Base-by-base conservation (phyloP, 345 rosid species). In the Dipteronia dyeriana region DNA sequence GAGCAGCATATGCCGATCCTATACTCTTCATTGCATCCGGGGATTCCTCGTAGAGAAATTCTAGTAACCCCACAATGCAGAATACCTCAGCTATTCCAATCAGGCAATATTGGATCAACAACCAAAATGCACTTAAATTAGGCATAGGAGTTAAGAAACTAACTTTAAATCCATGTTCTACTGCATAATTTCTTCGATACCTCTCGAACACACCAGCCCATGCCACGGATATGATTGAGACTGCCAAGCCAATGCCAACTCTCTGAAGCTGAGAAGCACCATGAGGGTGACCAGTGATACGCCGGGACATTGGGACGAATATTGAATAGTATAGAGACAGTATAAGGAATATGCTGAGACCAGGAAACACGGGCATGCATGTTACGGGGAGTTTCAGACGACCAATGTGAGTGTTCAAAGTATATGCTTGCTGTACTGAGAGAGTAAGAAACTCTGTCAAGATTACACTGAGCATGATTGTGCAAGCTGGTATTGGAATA, bases 11-110 rank as follows among this genome's bases (percentile, higher is more conserved):
- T 56, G 98, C 92, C 0, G 98, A 92, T n/a, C 98, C 98, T 73
- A 92, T 89, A 68, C 97, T 94, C 86, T 90, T 94, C 98, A 94
- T 94, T 38, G 98, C 97, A 82, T 94, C 97, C 0, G 97, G 98
- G 22, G 98, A 93, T 82, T 94, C 98, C 79, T 94, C 94, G 2
- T 94, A 92, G 3, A 94, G 92, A 56, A 94, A 94, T 78, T 94
- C 97, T 65, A 94, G 49, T 61, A 92, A 82, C 47, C 97, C 97
- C 20, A 92, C 98, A 0, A 91, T 81, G 85, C 91, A 89, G 80
- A 94, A 94, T 49, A 94, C 94, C 85, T 94, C 98, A 12, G 97
- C 98, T 56, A 92, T 89, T 20, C 97, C 97, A 23, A 92, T 90
- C 70, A 94, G 87, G 84, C 95, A 92, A 75, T 92, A 94, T 75